Evolutionary conservation across 768 basidiomycete genomes (phyloP).

Genomic region (Mrakia gelida): DNA sequence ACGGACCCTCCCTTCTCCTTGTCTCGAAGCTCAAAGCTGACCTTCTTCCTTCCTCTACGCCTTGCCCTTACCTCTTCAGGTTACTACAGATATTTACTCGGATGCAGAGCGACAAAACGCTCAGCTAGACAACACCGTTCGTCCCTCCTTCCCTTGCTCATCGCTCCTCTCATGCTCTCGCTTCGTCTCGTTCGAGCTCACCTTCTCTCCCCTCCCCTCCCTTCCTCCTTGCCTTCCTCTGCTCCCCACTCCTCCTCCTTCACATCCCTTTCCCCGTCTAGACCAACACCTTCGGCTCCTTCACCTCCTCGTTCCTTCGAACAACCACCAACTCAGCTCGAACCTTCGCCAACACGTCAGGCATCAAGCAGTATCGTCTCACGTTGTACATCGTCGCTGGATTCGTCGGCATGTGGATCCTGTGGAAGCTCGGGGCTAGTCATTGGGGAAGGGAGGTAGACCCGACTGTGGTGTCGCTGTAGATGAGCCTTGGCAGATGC

Average conservation of each 20-base stretch:
- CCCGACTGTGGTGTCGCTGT: too few relatives aligned
- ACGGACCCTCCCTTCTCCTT: neutral
- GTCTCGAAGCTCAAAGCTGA: neutral
- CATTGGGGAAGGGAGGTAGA: slow-evolving; percentile 19
- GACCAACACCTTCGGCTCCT: slow-evolving; percentile 64
- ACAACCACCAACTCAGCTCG: slow-evolving; percentile 66
- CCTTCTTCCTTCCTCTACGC: too few relatives aligned
- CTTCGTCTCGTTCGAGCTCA: neutral
- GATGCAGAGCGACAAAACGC: slow-evolving; percentile 79
- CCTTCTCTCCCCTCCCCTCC: neutral
- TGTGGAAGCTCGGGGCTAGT: slow-evolving; percentile 48
- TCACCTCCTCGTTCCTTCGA: slow-evolving; percentile 60
- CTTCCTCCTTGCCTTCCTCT: neutral
- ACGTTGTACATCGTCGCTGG: slow-evolving; percentile 58
- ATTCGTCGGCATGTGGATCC: slow-evolving; percentile 58
- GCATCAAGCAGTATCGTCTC: slow-evolving; percentile 65
- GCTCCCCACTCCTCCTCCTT: neutral
- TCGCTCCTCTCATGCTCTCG: neutral
- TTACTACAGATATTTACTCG: slow-evolving; percentile 81
- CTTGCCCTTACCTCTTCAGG: slow-evolving; percentile 46
- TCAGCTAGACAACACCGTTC: slow-evolving; percentile 69
- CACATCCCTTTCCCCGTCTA: slow-evolving; percentile 38
- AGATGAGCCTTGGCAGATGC: too few relatives aligned
- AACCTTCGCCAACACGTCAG: slow-evolving; percentile 63
- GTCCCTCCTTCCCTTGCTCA: slow-evolving; percentile 40